Evolutionary conservation across 176 grass and related monocot species (phyloP), one percentile per base, ranked within the genome.

Genomic region (Bothriochloa decipiens): DNA sequence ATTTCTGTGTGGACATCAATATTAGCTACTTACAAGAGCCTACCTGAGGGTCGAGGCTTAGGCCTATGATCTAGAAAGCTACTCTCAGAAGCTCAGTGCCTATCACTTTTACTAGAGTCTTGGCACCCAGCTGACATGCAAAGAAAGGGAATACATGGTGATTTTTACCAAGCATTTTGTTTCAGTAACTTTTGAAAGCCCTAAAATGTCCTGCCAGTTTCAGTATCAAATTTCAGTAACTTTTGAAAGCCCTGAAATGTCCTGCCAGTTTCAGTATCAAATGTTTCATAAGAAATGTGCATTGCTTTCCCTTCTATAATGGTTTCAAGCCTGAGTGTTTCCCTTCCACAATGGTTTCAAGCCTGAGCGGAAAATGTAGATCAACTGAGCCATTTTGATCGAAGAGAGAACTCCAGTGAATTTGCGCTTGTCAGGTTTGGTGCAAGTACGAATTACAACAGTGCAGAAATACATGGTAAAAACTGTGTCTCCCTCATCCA

Each of bases 301-400:
- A 39, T 15, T 29, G 1, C 8, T 41, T 6, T 45, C 13, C 42
- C 8, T 68, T 17, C 11, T 60, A 32, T 32, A 32, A 32, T 32
- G 29, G 29, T 32, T 32, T 32, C 29, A 32, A 32, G 29, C 29
- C 29, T 32, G 29, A 32, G 29, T 1, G 29, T 32, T 32, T 32
- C 29, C 29, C 29, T 32, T 2, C 1, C 29, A 25, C 22, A 58
- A 10, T 4, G 25, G 32, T 47, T 61, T 35, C 5, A 14, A 25
- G 8, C 61, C 15, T 47, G 32, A 74, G 13, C 67, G 26, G 43
- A 83, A 57, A 75, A 75, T 68, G 10, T 17, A 61, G 28, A 84
- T 79, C 68, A 60, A 74, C 36, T 23, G 4, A 55, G 13, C 22
- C 14, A 67, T 27, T 43, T 10, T 32, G 18, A 17, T 65, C 53